Conservation (phyloP, 2,329 filamentous ascomycete genomes). For the Purpureocillium lavendulum region DNA sequence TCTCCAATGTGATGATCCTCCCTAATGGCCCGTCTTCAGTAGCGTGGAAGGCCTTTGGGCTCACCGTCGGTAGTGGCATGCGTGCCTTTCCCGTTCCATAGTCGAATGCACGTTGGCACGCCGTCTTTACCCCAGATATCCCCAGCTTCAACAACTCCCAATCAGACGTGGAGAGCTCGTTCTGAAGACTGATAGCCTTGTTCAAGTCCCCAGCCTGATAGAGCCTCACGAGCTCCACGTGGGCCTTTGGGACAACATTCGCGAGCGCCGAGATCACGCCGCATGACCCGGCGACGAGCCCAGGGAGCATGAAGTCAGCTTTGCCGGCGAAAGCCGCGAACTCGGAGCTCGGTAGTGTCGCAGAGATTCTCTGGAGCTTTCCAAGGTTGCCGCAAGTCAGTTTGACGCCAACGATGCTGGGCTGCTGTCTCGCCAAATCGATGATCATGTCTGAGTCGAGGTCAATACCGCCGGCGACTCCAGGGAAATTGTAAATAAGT, state of each 20-base stretch:
- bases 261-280: slow-evolving; percentile 32
- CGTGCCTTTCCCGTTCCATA: too few species aligned
- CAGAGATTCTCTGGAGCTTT: slow-evolving; percentile 42
- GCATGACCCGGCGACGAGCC: slow-evolving; percentile 28
- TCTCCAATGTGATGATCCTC: too few species aligned
- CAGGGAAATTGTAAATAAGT: slow-evolving; percentile 60
- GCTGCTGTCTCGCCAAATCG: slow-evolving; percentile 36
- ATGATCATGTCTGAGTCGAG: slow-evolving; percentile 52
- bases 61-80: too few species aligned
- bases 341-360: slow-evolving; percentile 26
- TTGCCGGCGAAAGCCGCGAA: slow-evolving; percentile 29
- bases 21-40: too few species aligned
- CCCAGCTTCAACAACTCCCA: slow-evolving; percentile 20
- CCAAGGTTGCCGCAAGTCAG: slow-evolving; percentile 59
- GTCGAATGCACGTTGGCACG: not conserved
- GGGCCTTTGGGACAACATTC: slow-evolving; percentile 29
- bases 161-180: slow-evolving; percentile 17
- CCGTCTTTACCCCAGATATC: slow-evolving; percentile 18
- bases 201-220: slow-evolving; percentile 21
- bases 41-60: too few species aligned
- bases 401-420: slow-evolving; percentile 57
- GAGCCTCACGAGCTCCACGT: slow-evolving; percentile 23
- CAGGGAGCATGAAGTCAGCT: slow-evolving; percentile 32
- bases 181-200: slow-evolving; percentile 27
- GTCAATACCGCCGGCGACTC: slow-evolving; percentile 51